Conservation (phyloP, 805 yeast species). For the Myxozyma melibiosi region DNA sequence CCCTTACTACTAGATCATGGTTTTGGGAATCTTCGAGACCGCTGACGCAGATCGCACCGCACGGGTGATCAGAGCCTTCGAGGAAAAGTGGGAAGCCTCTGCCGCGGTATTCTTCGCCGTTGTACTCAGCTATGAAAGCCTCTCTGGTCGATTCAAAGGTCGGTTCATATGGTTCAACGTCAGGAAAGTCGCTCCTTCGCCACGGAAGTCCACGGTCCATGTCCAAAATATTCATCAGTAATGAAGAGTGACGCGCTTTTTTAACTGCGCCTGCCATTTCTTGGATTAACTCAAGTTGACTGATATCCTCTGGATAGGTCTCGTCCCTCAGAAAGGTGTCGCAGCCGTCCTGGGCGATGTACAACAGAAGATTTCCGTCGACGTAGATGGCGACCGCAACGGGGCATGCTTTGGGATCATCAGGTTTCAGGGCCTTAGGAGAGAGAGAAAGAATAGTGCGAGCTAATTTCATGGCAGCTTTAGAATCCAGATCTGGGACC, state of each 20-base stretch:
- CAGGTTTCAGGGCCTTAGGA: slow-evolving; percentile 11
- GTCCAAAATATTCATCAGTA: slow-evolving; percentile 5
- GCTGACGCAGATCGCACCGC: slow-evolving; percentile 19
- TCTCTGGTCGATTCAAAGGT: not conserved
- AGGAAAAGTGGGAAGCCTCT: slow-evolving; percentile 19
- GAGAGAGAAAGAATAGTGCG: slow-evolving; percentile 16
- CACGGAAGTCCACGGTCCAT: too few species aligned
- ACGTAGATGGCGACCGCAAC: slow-evolving; percentile 20
- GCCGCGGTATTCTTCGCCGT: slow-evolving; percentile 9
- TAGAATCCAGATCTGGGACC: too few species aligned
- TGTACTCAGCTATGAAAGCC: not conserved
- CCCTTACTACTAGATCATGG: slow-evolving; percentile 7
- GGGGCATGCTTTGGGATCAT: slow-evolving; percentile 7
- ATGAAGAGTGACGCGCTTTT: slow-evolving; percentile 18
- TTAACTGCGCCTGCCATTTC: slow-evolving; percentile 21
- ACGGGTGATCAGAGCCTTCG: slow-evolving; percentile 14
- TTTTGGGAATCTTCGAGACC: slow-evolving; percentile 15
- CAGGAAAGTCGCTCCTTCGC: too few species aligned
- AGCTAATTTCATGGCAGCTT: too few species aligned
- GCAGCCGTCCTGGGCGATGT: slow-evolving; percentile 27
- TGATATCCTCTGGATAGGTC: too few species aligned
- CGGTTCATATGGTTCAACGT: not conserved
- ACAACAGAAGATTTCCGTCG: slow-evolving; percentile 14
- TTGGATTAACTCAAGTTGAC: slow-evolving; percentile 20
- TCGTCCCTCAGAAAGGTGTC: too few species aligned